Evolutionary conservation across 1,284 basidiomycete genomes (phyloP), one percentile per base, ranked within the genome.

Genomic region (Coniferiporia weirii): DNA sequence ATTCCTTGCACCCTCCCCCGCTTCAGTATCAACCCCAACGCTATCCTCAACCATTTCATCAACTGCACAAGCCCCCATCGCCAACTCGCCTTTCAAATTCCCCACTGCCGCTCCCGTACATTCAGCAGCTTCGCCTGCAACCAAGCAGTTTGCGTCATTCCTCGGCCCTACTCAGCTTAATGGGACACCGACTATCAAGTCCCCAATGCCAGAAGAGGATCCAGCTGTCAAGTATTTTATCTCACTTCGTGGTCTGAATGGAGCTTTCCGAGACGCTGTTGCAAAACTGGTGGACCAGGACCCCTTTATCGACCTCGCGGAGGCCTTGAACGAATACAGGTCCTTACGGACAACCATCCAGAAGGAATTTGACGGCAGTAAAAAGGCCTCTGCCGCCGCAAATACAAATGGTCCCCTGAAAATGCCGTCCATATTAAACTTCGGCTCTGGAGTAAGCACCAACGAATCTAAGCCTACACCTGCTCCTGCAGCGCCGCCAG

Each of bases 171-270:
- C 35, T n/a, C 64, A 49, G 54, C 56, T 15, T 36, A 64, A 40
- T 55, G 64, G 50, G 4, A 17, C 20, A 17, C 36, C 36, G 36
- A 52, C 32, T 51, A 71, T 74, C n/a, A 36, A 69, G n/a, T 36
- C 65, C 19, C 46, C 61, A 20, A 32, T 62, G 17, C 27, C n/a
- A 12, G 36, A 40, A 22, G 45, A 46, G n/a, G 54, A 56, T 27
- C 72, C 74, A 19, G 75, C 75, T 15, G 63, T 77, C 2, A 73
- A 78, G 46, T 95, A 91, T 71, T 92, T 84, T 72, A 84, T 78
- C 43, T 82, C 84, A 6, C 76, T 95, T 17, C 85, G 93, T 17
- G 92, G 92, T 10, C 78, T 95, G 49, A 95, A 95, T 68, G 72
- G 82, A 19, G 88, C 90, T 0, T 77, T 94, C 65, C 67, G 90